phyloP scores from a whole-genome alignment of 768 basidiomycete species.

The Strobilomyces dryophilus region DNA sequence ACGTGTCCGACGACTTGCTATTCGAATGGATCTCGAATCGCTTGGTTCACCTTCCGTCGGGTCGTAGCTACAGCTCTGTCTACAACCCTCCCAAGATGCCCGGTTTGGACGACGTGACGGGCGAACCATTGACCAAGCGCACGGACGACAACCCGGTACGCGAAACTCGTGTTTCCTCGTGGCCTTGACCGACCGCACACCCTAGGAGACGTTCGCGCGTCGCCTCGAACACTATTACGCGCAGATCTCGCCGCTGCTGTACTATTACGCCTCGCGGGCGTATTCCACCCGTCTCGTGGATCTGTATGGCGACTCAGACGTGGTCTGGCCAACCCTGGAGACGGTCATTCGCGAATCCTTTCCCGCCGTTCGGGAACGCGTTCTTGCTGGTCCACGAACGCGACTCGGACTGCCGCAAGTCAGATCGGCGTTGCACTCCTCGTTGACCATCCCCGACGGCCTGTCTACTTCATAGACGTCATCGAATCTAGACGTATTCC shows the following conservation, averaged over 20 bases:
- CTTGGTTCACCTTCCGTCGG: slow-evolving; percentile 82
- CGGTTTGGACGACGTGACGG: slow-evolving; percentile 81
- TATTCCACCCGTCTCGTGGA: slow-evolving; percentile 48
- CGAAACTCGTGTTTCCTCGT: slow-evolving; percentile 6
- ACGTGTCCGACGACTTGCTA: slow-evolving; percentile 80
- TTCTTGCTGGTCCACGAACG: slow-evolving; percentile 18
- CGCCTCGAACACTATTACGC: slow-evolving; percentile 74
- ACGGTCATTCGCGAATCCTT: slow-evolving; percentile 49
- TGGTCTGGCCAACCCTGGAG: slow-evolving; percentile 82
- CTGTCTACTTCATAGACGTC: slow-evolving; percentile 11
- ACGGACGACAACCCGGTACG: slow-evolving; percentile 85
- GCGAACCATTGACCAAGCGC: slow-evolving; percentile 74
- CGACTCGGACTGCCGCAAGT: slow-evolving; percentile 19
- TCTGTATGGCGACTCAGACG: slow-evolving; percentile 66
- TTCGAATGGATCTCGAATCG: slow-evolving; percentile 79
- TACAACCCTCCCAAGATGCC: slow-evolving; percentile 78
- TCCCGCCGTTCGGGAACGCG: slow-evolving; percentile 50
- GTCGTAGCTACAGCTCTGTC: slow-evolving; percentile 81
- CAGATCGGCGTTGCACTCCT: slow-evolving; percentile 8
- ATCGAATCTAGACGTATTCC: not conserved
- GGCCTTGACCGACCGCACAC: slow-evolving; percentile 7
- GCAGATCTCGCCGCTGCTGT: slow-evolving; percentile 73
- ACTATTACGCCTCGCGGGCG: slow-evolving; percentile 54
- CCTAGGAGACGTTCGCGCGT: slow-evolving; percentile 70
- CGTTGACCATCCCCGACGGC: slow-evolving; percentile 9